Evolutionary conservation across 1,284 basidiomycete genomes (phyloP).

Genomic region (Ganoderma boninense): DNA sequence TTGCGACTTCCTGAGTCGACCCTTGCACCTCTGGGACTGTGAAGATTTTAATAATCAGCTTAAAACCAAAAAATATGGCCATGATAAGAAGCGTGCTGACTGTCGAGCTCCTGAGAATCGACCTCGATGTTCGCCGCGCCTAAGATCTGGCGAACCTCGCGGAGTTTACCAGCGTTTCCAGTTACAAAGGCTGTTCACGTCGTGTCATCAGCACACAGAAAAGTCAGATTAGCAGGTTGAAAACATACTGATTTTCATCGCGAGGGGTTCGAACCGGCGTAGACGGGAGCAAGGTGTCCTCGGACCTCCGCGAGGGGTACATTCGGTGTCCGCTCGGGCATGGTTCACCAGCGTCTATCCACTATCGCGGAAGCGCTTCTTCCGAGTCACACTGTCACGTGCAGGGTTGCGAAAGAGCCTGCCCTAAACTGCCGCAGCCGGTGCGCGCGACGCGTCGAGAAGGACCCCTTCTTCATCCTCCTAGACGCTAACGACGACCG

Average conservation of each 20-base stretch:
- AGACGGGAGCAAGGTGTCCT: slow-evolving; percentile 2
- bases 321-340: background rate
- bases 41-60: background rate
- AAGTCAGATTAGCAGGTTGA: too few species aligned
- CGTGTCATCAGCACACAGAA: background rate
- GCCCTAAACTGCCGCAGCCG: slow-evolving; percentile 28
- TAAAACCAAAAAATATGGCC: too few species aligned
- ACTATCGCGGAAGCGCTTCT: background rate
- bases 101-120: slow-evolving; percentile 73
- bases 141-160: slow-evolving; percentile 87
- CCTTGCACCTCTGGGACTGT: slow-evolving; percentile 95
- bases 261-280: background rate
- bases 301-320: background rate
- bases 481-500: slow-evolving; percentile 22
- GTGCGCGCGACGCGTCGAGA: slow-evolving; percentile 30
- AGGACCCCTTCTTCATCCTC: slow-evolving; percentile 5
- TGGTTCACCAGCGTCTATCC: background rate
- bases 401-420: slow-evolving; percentile 28
- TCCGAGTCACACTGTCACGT: slow-evolving; percentile 25
- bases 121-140: slow-evolving; percentile 68
- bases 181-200: slow-evolving; percentile 84
- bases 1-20: slow-evolving; percentile 90
- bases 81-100: slow-evolving; percentile 48
- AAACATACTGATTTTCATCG: slow-evolving; percentile 28
- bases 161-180: slow-evolving; percentile 93